Evolutionary conservation across 805 yeast species (phyloP), one percentile per base, ranked within the genome.

Genomic region (Yamadazyma takamatsuzukensis): DNA sequence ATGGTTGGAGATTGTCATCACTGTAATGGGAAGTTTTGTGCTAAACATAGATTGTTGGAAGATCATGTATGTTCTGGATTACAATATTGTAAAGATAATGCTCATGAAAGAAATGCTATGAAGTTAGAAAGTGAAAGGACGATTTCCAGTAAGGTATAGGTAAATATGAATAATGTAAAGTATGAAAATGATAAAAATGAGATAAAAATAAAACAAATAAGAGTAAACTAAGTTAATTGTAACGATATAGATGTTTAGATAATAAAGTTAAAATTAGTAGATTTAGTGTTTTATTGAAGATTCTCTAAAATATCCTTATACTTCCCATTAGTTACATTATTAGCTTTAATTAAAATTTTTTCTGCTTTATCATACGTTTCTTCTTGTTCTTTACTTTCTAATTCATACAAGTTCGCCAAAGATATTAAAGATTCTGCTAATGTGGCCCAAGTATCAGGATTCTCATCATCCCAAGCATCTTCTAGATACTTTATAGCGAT

Each of bases 341-440:
- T 83, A 12, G 96, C 95, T 49, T 72, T 76, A 30, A 62, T 70
- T 45, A 89, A 62, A 18, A 76, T 68, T 39, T 64, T 60, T 48
- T 86, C 89, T 0, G 97, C 97, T 35, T 72, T 66, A 12, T 58
- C 55, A 54, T 89, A 89, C 31, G 72, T 61, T 4, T 65, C 47
- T 39, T 81, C 84, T 59, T 87, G 95, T 26, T 80, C 83, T 21
- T 63, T 60, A 32, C 81, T 68, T 17, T 81, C 87, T 16, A 74
- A 61, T 6, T 80, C 84, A 39, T 72, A 67, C 31, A 88, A 53
- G 47, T 88, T 89, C 11, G 89, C 96, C 44, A 84, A 61, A 11
- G 83, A 75, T 21, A 90, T 85, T 48, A 76, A 66, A 1, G 95
- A 89, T 56, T 90, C 97, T 1, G 96, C 96, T 28, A 83, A 70